A percentile compares a stretch with the other conserved stretches of the same genome.
These are phyloP conservation scores for Myrica gale DNA, from an alignment of 306 rosid species.

Conservation along the genomic window DNA sequence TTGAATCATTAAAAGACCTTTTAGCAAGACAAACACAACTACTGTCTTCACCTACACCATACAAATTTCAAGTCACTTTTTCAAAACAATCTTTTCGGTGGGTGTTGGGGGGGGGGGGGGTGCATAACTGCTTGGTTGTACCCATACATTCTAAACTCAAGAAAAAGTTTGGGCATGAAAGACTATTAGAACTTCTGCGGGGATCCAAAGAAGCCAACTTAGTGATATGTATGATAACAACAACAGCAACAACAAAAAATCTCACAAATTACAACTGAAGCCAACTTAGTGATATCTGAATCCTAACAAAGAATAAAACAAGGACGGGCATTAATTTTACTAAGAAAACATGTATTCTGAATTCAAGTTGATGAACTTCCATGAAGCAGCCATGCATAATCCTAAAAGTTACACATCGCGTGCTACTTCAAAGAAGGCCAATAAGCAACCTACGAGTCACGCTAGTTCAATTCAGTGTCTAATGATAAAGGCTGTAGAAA, in stretches of 20 bases:
- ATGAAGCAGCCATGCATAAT: not conserved
- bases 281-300: not conserved
- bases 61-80: not conserved
- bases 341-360: not conserved
- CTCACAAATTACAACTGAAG: not conserved
- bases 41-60: not conserved
- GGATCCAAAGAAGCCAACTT: too few relatives aligned
- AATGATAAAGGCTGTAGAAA: not conserved
- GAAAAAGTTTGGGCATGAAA: not conserved
- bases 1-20: not conserved
- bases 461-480: not conserved
- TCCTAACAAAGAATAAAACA: not conserved
- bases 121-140: too few relatives aligned
- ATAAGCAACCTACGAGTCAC: not conserved
- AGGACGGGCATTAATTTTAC: not conserved
- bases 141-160: not conserved
- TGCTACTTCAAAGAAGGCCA: not conserved
- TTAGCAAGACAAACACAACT: not conserved
- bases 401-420: not conserved
- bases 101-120: too few relatives aligned
- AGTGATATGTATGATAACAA: too few relatives aligned
- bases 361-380: not conserved
- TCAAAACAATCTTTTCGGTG: too few relatives aligned
- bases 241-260: not conserved
- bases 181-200: not conserved